A percentile compares a stretch with the other conserved stretches of the same genome.
Conservation (phyloP, 2,329 filamentous ascomycete genomes). For the Fusarium aywerte region DNA sequence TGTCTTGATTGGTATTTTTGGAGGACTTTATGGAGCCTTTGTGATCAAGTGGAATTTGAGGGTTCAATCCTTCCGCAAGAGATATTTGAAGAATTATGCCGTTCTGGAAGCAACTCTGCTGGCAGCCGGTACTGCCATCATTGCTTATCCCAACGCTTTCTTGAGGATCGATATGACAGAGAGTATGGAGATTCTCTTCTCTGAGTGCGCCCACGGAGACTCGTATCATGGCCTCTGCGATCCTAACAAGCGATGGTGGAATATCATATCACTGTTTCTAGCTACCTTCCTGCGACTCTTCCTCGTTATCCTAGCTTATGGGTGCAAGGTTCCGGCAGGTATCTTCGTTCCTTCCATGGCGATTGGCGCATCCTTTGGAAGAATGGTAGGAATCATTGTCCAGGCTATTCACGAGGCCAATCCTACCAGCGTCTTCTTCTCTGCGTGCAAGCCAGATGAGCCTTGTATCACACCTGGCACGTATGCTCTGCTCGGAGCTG, state of each 20-base stretch:
- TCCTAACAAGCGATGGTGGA: conserved; percentile 76
- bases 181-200: conserved; percentile 97
- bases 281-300: conserved; percentile 85
- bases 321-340: conserved; percentile 96
- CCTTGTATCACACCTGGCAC: conserved; percentile 98
- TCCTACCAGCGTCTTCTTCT: conserved; percentile 85
- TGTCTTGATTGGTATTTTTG: conserved; percentile 89
- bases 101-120: conserved; percentile 87
- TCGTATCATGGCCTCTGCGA: conserved; percentile 94
- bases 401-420: conserved; percentile 88
- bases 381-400: conserved; percentile 93
- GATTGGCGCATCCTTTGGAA: conserved; percentile 91
- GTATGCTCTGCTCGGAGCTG: conserved; percentile 94
- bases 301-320: conserved; percentile 94
- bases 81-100: conserved; percentile 85
- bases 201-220: conserved; percentile 89
- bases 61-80: conserved; percentile 91
- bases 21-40: conserved; percentile 93
- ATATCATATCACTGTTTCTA: conserved; percentile 79
- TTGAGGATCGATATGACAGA: conserved; percentile 98
- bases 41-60: conserved; percentile 98
- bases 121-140: conserved; percentile 82
- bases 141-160: conserved; percentile 98
- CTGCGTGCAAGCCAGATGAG: conserved; percentile 87
- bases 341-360: conserved; percentile 99